These are phyloP conservation scores for Anaeramoeba ignava DNA, from an alignment of 78 protist genomes.

Conservation along the genomic window DNA sequence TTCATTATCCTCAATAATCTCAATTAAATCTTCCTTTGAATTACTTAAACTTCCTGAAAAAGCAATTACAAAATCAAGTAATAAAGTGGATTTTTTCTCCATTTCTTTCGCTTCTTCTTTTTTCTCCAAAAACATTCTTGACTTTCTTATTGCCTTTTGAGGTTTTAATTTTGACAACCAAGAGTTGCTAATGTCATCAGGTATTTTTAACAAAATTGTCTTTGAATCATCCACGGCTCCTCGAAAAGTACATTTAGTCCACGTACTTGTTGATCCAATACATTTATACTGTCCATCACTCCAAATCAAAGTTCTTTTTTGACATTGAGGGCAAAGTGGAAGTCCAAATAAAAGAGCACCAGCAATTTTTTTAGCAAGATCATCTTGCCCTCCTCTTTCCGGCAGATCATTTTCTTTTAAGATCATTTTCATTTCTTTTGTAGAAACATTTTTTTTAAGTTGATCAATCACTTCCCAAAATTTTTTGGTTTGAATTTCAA, in stretches of 20 bases:
- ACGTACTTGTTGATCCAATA: background rate
- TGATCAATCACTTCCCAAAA: background rate
- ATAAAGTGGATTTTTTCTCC: background rate
- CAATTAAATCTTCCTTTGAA: too few species aligned
- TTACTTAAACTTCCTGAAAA: too few species aligned
- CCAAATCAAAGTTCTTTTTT: background rate
- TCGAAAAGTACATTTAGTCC: background rate
- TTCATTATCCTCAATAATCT: too few species aligned
- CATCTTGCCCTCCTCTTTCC: background rate
- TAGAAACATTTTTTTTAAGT: background rate
- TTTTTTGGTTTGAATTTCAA: background rate
- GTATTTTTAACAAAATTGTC: background rate
- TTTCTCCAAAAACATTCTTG: background rate
- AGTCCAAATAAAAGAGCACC: background rate
- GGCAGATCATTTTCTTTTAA: background rate
- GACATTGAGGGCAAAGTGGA: background rate
- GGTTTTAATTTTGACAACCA: background rate
- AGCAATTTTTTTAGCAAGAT: background rate
- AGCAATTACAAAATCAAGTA: background rate
- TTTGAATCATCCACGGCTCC: background rate
- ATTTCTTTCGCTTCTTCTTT: background rate
- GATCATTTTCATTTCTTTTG: background rate
- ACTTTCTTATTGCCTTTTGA: background rate
- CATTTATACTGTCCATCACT: background rate
- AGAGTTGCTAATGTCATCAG: background rate